Evolutionary conservation across 495 filamentous ascomycete species (phyloP).

Genomic region (Lepraria neglecta): DNA sequence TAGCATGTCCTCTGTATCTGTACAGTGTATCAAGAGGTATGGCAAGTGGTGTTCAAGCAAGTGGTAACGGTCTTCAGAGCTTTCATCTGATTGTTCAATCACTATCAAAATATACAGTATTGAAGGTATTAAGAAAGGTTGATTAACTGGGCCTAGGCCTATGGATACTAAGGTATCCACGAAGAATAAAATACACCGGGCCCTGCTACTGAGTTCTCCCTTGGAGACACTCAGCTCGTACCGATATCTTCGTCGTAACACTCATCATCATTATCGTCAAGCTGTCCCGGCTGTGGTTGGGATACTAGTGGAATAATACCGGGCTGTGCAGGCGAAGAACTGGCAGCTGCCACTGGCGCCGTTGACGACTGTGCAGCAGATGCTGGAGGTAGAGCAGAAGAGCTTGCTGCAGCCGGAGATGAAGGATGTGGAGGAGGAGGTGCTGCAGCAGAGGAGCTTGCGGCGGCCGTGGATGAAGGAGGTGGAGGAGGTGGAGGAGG

Average conservation of each 20-base stretch:
- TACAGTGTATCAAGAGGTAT: too few relatives aligned
- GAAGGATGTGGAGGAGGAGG: neutral
- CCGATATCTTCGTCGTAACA: neutral
- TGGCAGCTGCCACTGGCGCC: too few relatives aligned
- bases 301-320: neutral
- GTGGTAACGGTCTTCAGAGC: too few relatives aligned
- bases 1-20: too few relatives aligned
- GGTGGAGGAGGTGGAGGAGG: neutral
- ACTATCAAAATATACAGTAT: too few relatives aligned
- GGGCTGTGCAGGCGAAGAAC: too few relatives aligned
- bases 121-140: too few relatives aligned
- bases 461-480: too few relatives aligned
- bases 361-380: too few relatives aligned
- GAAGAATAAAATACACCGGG: neutral
- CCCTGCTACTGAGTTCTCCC: neutral
- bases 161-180: neutral
- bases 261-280: neutral
- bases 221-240: slow-evolving; percentile 1
- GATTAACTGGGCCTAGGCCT: neutral
- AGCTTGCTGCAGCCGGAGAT: neutral
- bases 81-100: too few relatives aligned
- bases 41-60: too few relatives aligned
- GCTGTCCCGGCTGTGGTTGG: neutral
- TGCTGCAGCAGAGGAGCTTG: neutral
- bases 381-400: too few relatives aligned